Evolutionary conservation across 306 rosid genomes (phyloP).

Genomic region (Pterocarpus macrocarpus): DNA sequence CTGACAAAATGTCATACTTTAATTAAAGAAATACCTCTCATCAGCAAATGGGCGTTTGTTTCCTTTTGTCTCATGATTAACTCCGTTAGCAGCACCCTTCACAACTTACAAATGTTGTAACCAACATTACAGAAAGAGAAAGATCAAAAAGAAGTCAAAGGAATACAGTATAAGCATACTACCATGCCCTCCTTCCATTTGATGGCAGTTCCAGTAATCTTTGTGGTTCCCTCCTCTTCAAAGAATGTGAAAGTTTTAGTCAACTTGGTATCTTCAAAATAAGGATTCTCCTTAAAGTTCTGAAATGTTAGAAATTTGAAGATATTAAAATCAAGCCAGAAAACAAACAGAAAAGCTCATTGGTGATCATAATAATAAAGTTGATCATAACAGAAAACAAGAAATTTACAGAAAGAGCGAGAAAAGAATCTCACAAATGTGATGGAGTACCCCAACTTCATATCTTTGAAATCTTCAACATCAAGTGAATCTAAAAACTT

Average conservation of each 20-base stretch:
- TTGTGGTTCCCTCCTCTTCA: slow-evolving; percentile 63
- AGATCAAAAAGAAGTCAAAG: neutral
- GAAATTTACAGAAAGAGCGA: slow-evolving; percentile 16
- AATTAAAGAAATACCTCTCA: slow-evolving; percentile 57
- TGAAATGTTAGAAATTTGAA: slow-evolving; percentile 47
- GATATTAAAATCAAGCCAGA: neutral
- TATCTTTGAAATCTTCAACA: slow-evolving; percentile 73
- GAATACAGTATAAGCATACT: slow-evolving; percentile 22
- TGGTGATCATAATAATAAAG: neutral
- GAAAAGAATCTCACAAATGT: slow-evolving; percentile 66
- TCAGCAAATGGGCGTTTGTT: slow-evolving; percentile 59
- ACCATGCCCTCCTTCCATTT: slow-evolving; percentile 82
- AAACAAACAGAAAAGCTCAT: slow-evolving; percentile 14
- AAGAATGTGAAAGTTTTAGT: slow-evolving; percentile 63
- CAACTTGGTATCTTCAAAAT: slow-evolving; percentile 69
- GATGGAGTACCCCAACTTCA: slow-evolving; percentile 67
- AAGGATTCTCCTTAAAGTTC: slow-evolving; percentile 69
- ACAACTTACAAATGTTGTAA: slow-evolving; percentile 32
- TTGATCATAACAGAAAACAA: neutral
- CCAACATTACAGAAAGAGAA: neutral
- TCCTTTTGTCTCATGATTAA: slow-evolving; percentile 62
- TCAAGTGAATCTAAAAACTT: slow-evolving; percentile 67
- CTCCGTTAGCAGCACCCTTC: slow-evolving; percentile 71
- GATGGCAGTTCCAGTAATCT: slow-evolving; percentile 66
- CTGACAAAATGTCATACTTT: neutral